Evolutionary conservation across 768 basidiomycete species (phyloP), one percentile per base, ranked within the genome.

Genomic region (Boletus pseudopeckii): DNA sequence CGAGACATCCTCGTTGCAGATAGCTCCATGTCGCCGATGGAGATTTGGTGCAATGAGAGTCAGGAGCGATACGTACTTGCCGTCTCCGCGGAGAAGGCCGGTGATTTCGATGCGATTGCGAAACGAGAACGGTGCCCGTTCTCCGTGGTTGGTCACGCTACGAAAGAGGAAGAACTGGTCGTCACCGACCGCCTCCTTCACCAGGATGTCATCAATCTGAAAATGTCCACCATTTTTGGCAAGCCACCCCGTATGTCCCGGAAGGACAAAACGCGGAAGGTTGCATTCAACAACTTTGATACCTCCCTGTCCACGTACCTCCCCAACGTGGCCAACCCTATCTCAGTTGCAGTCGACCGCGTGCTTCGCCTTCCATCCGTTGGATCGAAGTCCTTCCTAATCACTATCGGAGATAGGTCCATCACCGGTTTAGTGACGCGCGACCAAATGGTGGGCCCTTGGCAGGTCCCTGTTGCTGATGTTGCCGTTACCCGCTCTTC

Each of bases 1-100:
- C 78, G 96, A 20, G 90, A 98, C 62, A 86, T 99, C 7, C 79
- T 92, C 24, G 85, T 97, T 38, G 96, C 92, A 28, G 97, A 98
- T 68, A 78, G 81, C 22, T 88, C 89, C 37, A 92, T 99, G 91
- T 94, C 92, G 5, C 97, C 97, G 0, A 98, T 99, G 96, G 96
- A 98, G 74, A 98, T 98, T 46, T 99, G 97, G 97, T 98, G 97
- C 68, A 99, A 99, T 72, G 97, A 99, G 73, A 89, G 86, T 59
- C 97, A 98, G 75, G 97, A 98, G 65, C 86, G 97, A 37, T 99
- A 98, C 67, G 97, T 98, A 28, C 80, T 98, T 30, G 97, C 97
- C 9, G 80, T 99, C 55, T 81, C 83, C 1, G 81, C 83, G 2
- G 78, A 80, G 17, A 81, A 80, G 53, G 75, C 84, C 20, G 70